Percentiles rank a stretch among this genome's conserved stretches.
Evolutionary conservation across 106 monocot species (phyloP).

Genomic region (Allium cepa): DNA sequence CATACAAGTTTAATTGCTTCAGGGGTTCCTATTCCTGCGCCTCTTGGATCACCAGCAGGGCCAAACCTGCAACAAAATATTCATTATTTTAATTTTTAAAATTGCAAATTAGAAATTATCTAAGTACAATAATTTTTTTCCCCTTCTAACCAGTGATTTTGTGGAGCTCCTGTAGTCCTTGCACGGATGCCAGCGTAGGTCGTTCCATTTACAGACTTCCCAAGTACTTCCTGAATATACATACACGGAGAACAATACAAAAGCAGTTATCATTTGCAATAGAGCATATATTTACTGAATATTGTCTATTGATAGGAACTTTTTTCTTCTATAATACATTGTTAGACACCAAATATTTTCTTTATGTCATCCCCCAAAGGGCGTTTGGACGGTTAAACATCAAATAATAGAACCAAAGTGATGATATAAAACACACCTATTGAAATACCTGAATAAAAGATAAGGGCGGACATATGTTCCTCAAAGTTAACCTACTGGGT

Average conservation of each 20-base stretch:
- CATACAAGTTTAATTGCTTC: conserved; percentile 97
- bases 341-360: too few relatives aligned
- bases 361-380: too few relatives aligned
- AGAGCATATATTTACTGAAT: not conserved
- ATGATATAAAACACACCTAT: too few relatives aligned
- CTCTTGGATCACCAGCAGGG: conserved; percentile 92
- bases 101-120: not conserved
- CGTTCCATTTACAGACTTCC: conserved; percentile 84
- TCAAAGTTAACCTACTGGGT: too few relatives aligned
- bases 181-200: conserved; percentile 95
- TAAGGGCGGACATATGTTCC: too few relatives aligned
- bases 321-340: too few relatives aligned
- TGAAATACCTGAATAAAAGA: too few relatives aligned
- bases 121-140: not conserved
- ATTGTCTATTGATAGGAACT: too few relatives aligned
- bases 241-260: not conserved
- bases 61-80: conserved; percentile 61
- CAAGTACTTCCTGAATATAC: conserved; percentile 68
- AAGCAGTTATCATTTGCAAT: not conserved
- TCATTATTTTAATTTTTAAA: not conserved
- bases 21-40: conserved; percentile 93
- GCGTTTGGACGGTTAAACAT: too few relatives aligned
- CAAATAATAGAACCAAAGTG: too few relatives aligned
- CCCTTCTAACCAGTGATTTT: conserved; percentile 76
- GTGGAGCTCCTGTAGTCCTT: conserved; percentile 96